Evolutionary conservation across 2,329 filamentous ascomycete genomes (phyloP).

Genomic region (Cyphellophora attinorum): DNA sequence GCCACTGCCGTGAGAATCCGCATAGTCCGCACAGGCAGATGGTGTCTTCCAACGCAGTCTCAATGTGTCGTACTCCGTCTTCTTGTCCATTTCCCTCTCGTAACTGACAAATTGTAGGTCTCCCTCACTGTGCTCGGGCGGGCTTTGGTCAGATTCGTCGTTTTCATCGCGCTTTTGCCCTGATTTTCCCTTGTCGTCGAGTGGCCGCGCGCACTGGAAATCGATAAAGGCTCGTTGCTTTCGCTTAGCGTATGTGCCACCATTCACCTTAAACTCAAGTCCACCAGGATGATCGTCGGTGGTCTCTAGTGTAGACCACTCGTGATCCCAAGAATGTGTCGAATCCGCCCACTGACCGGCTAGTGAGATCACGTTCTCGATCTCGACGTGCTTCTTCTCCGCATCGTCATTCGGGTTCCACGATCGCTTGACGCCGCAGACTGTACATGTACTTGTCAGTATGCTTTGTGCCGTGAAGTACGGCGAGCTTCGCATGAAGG

Average conservation of each 20-base stretch:
- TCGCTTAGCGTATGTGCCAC: slow-evolving; percentile 40
- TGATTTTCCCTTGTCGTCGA: slow-evolving; percentile 39
- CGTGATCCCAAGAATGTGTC: slow-evolving; percentile 53
- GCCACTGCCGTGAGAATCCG: slow-evolving; percentile 33
- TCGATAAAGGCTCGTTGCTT: slow-evolving; percentile 72
- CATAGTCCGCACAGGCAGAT: slow-evolving; percentile 64
- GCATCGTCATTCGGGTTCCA: slow-evolving; percentile 18
- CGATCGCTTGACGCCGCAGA: slow-evolving; percentile 16
- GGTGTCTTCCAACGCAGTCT: slow-evolving; percentile 79
- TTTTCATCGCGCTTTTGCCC: slow-evolving; percentile 22
- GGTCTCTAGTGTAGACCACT: slow-evolving; percentile 55
- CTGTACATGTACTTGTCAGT: slow-evolving; percentile 9
- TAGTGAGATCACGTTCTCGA: slow-evolving; percentile 22
- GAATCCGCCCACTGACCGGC: slow-evolving; percentile 20
- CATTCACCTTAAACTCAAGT: slow-evolving; percentile 57
- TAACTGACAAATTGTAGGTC: slow-evolving; percentile 73
- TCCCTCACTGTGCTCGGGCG: slow-evolving; percentile 26
- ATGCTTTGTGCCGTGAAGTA: slow-evolving; percentile 3
- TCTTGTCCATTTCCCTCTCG: slow-evolving; percentile 44
- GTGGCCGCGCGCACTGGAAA: slow-evolving; percentile 78
- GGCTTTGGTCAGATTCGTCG: too few relatives aligned
- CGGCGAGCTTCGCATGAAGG: not conserved
- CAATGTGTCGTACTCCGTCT: slow-evolving; percentile 48
- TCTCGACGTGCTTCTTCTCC: slow-evolving; percentile 17
- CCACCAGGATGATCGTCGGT: slow-evolving; percentile 62